Evolutionary conservation across 1,284 basidiomycete genomes (phyloP).

Genomic region (Heterobasidion occidentale): DNA sequence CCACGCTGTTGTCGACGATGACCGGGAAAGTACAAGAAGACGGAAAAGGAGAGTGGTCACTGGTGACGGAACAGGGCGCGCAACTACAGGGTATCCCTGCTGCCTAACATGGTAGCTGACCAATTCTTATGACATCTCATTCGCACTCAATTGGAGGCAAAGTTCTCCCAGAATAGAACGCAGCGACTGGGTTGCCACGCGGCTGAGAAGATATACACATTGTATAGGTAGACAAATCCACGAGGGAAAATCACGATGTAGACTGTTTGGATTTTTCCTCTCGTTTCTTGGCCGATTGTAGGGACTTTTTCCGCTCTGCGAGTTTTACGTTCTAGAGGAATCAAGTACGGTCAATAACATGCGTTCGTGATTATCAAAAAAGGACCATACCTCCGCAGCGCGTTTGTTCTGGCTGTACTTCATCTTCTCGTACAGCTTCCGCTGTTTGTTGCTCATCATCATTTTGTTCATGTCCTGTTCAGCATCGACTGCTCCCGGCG

Average conservation of each 20-base stretch:
- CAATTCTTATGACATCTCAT: too few species aligned
- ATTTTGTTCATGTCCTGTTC: constrained; percentile 96
- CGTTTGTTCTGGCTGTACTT: constrained; percentile 83
- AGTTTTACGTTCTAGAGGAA: constrained; percentile 15
- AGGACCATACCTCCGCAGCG: constrained; percentile 64
- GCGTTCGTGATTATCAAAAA: neutral
- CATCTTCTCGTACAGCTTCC: constrained; percentile 95
- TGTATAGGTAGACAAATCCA: too few species aligned
- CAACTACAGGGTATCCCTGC: too few species aligned
- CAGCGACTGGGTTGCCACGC: too few species aligned
- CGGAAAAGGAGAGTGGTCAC: neutral
- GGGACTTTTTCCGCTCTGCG: constrained; percentile 14
- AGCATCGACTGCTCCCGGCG: constrained; percentile 27
- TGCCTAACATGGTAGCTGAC: too few species aligned
- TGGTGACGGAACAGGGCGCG: too few species aligned
- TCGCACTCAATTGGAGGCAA: too few species aligned
- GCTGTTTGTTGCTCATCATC: constrained; percentile 97
- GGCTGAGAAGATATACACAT: too few species aligned
- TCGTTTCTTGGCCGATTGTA: constrained; percentile 17
- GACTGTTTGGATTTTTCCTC: constrained; percentile 8
- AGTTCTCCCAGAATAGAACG: too few species aligned
- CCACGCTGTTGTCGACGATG: neutral
- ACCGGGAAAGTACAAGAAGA: neutral
- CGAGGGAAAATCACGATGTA: too few species aligned
- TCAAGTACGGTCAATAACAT: constrained; percentile 2